A percentile compares a stretch with the other conserved stretches of the same genome.
Conservation (phyloP, 2,329 filamentous ascomycete species). For the Beauveria sp. region DNA sequence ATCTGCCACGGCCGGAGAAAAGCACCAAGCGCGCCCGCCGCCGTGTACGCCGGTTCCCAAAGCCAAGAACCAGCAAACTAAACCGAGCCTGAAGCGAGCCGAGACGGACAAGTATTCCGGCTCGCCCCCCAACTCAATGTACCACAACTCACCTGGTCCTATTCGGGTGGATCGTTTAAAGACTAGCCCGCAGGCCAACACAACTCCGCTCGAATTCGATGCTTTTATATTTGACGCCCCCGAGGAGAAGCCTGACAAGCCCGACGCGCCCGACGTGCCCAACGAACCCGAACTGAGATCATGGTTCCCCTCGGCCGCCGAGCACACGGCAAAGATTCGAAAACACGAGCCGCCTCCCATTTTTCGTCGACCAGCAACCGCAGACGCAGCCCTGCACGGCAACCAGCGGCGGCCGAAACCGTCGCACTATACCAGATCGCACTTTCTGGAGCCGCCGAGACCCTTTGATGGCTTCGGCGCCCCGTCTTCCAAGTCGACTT, state of each 20-base stretch:
- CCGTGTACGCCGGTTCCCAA: neutral
- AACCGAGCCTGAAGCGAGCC: neutral
- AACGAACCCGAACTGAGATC: slow-evolving; percentile 22
- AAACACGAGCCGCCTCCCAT: slow-evolving; percentile 12
- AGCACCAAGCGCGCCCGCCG: neutral
- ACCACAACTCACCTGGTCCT: neutral
- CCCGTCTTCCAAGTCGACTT: slow-evolving; percentile 26
- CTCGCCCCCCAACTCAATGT: neutral
- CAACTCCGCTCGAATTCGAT: slow-evolving; percentile 14
- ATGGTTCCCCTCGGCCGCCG: slow-evolving; percentile 30
- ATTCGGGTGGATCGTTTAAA: neutral
- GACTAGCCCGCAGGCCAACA: neutral
- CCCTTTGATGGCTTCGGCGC: neutral
- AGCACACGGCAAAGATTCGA: slow-evolving; percentile 24
- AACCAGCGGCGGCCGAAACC: slow-evolving; percentile 28
- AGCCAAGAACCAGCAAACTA: neutral
- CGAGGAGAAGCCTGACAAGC: slow-evolving; percentile 12
- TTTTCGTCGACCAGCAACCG: slow-evolving; percentile 18
- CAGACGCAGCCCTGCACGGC: slow-evolving; percentile 15
- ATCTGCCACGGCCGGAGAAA: neutral
- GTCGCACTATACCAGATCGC: slow-evolving; percentile 56
- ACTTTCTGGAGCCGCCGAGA: slow-evolving; percentile 56
- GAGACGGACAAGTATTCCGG: neutral
- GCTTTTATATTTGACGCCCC: slow-evolving; percentile 12
- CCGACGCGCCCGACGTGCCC: too few relatives aligned